Evolutionary conservation across 148 eudicot genomes (phyloP).

Genomic region (Vaccinium corymbosum): DNA sequence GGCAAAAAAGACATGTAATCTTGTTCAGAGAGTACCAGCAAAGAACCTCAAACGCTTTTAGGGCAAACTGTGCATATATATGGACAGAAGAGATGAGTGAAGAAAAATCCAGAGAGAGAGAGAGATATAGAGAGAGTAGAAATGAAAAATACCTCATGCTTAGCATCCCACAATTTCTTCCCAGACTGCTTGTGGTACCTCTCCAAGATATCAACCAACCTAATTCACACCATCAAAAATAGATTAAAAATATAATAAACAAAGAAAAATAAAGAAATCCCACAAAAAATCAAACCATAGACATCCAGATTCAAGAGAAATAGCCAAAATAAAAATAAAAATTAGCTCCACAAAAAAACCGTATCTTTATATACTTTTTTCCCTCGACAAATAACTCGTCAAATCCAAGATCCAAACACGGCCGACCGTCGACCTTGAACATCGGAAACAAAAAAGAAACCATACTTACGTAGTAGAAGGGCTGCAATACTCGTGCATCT

Average conservation of each 20-base stretch:
- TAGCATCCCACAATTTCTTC: constrained; percentile 81
- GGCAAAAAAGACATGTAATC: constrained; percentile 26
- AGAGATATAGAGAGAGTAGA: neutral
- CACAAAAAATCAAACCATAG: neutral
- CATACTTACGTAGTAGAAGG: constrained; percentile 47
- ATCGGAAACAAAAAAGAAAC: neutral
- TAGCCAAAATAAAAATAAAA: neutral
- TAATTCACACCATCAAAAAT: constrained; percentile 14
- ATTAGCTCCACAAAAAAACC: neutral
- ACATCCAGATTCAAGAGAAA: neutral
- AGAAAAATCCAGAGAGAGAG: neutral
- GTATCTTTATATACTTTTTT: neutral
- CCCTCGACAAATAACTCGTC: neutral
- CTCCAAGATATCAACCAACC: constrained; percentile 67
- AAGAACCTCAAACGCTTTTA: constrained; percentile 22
- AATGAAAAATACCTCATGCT: constrained; percentile 61
- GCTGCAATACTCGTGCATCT: constrained; percentile 67
- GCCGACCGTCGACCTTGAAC: neutral
- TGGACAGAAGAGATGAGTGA: neutral
- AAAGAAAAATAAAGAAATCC: neutral
- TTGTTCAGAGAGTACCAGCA: constrained; percentile 21
- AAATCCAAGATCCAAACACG: neutral
- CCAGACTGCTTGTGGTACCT: constrained; percentile 59
- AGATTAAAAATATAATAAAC: neutral
- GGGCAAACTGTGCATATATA: neutral